Percentiles rank a stretch among this genome's conserved stretches.
Evolutionary conservation across 140 eudicot genomes (phyloP).

Genomic region (Flaveria floridana): DNA sequence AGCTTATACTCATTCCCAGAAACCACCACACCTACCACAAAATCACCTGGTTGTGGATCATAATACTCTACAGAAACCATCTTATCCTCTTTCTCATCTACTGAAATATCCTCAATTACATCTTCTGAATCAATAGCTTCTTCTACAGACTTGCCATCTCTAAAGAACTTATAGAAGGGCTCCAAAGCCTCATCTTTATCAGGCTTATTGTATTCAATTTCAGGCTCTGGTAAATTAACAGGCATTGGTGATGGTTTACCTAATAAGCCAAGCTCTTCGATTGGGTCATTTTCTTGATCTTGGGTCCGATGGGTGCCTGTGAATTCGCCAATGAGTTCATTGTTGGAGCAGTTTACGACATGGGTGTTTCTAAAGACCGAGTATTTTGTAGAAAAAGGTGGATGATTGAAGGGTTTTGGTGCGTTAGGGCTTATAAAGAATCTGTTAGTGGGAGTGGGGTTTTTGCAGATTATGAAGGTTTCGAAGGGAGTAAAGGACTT

Average conservation of each 20-base stretch:
- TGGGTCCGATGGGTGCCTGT: constrained; percentile 37
- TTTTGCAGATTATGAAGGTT: constrained; percentile 24
- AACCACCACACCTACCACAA: constrained; percentile 88
- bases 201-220: constrained; percentile 34
- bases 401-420: constrained; percentile 22
- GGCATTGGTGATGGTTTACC: constrained; percentile 67
- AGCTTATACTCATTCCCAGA: constrained; percentile 90
- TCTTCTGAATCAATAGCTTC: constrained; percentile 42
- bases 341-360: constrained; percentile 53
- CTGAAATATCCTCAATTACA: constrained; percentile 25
- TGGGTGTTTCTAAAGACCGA: constrained; percentile 48
- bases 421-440: background rate
- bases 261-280: constrained; percentile 67
- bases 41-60: constrained; percentile 87
- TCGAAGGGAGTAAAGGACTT: constrained; percentile 23
- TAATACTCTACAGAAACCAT: constrained; percentile 78
- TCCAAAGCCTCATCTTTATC: constrained; percentile 66
- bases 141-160: constrained; percentile 42
- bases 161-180: constrained; percentile 77
- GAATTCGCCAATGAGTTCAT: constrained; percentile 45
- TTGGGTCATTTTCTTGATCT: constrained; percentile 38
- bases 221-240: constrained; percentile 34
- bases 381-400: constrained; percentile 25
- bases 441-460: constrained; percentile 1
- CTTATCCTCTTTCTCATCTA: constrained; percentile 32